Conservation (phyloP, 2,329 filamentous ascomycete genomes). For the Ophiostoma populinum region DNA sequence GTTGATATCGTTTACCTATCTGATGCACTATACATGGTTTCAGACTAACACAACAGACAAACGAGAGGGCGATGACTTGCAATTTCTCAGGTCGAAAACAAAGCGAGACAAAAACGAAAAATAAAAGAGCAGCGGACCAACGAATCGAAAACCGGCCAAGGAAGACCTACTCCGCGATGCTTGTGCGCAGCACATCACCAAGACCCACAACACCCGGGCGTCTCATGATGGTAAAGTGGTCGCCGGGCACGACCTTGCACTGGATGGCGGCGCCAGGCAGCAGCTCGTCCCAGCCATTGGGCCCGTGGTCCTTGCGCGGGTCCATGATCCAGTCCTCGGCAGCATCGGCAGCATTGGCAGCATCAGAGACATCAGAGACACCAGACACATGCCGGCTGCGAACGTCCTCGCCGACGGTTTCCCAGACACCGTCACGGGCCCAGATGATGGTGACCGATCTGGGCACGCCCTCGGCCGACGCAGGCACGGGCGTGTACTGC, state of each 20-base stretch:
- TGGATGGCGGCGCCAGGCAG: slow-evolving; percentile 43
- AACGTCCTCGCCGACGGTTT: slow-evolving; percentile 37
- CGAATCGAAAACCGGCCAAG: neutral
- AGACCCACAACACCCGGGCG: slow-evolving; percentile 19
- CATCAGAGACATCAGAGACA: no score
- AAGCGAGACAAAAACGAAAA: neutral
- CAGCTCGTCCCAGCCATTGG: slow-evolving; percentile 53
- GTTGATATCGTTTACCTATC: no score
- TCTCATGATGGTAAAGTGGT: slow-evolving; percentile 69
- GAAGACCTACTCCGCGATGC: neutral
- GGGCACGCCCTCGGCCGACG: slow-evolving; percentile 40
- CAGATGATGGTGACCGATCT: slow-evolving; percentile 50
- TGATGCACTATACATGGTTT: no score
- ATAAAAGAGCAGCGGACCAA: neutral
- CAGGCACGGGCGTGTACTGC: slow-evolving; percentile 48
- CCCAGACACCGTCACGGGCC: slow-evolving; percentile 7
- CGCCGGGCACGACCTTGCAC: slow-evolving; percentile 50
- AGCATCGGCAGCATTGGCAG: no score
- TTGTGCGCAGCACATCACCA: neutral
- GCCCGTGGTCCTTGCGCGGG: slow-evolving; percentile 53
- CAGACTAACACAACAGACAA: no score
- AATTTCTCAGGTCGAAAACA: no score
- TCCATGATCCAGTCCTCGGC: slow-evolving; percentile 49
- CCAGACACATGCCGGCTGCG: slow-evolving; percentile 54
- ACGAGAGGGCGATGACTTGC: no score